A percentile compares a stretch with the other conserved stretches of the same genome.
These are phyloP conservation scores for Plectosphaerella cucumerina DNA, from an alignment of 2,329 filamentous ascomycete genomes.

Conservation along the genomic window DNA sequence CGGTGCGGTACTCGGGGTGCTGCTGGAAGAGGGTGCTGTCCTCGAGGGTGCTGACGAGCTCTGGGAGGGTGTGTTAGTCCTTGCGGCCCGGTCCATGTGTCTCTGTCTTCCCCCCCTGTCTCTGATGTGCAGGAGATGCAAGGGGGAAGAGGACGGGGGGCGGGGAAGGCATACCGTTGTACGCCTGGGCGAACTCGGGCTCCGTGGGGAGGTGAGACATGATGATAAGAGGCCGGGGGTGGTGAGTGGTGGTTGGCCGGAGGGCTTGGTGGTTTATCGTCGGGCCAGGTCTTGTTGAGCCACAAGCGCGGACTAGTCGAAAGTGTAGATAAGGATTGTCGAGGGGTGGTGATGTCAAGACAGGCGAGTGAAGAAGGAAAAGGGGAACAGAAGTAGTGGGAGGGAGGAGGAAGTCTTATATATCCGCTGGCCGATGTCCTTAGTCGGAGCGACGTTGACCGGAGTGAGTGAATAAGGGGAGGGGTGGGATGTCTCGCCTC, in stretches of 20 bases:
- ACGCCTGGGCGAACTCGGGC: conserved; percentile 98
- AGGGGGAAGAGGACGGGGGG: neutral
- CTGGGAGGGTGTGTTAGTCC: conserved; percentile 41
- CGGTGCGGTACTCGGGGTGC: conserved; percentile 91
- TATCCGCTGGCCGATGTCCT: no score
- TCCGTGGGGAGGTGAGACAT: conserved; percentile 85
- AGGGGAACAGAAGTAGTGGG: neutral
- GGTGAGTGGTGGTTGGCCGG: neutral
- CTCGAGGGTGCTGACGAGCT: conserved; percentile 93
- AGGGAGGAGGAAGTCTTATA: neutral
- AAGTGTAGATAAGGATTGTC: neutral
- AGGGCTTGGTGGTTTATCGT: neutral
- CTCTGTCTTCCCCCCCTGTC: neutral
- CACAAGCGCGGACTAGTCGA: neutral
- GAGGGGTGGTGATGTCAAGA: neutral
- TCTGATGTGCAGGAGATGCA: neutral
- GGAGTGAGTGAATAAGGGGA: neutral
- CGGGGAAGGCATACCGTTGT: conserved; percentile 64
- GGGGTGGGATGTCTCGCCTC: neutral
- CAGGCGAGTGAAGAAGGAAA: neutral
- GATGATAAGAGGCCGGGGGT: conserved; percentile 16
- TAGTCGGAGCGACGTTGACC: neutral
- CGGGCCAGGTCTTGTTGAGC: neutral
- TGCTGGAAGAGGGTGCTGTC: conserved; percentile 89
- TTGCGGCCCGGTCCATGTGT: neutral